Conservation (phyloP, 495 filamentous ascomycete species). For the Xylaria telfairii region DNA sequence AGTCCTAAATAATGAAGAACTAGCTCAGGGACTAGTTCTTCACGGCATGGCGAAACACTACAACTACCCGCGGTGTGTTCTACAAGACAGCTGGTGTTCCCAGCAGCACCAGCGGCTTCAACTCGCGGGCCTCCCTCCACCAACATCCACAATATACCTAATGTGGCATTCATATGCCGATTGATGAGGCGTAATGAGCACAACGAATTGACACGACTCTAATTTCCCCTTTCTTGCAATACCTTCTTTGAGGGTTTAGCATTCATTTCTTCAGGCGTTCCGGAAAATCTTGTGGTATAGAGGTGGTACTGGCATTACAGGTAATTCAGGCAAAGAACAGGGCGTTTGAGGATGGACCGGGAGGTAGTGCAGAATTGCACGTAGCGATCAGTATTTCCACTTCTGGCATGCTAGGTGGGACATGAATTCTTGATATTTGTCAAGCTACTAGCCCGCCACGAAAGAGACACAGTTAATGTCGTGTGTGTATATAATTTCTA, state of each 20-base stretch:
- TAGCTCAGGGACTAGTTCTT: background rate
- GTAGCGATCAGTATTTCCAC: constrained; percentile 29
- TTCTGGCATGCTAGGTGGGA: constrained; percentile 26
- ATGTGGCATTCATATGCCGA: constrained; percentile 20
- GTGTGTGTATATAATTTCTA: constrained; percentile 33
- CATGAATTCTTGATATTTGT: constrained; percentile 30
- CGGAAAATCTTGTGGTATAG: constrained; percentile 29
- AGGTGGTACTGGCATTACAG: constrained; percentile 28
- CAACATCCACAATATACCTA: constrained; percentile 18
- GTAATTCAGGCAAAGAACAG: constrained; percentile 31
- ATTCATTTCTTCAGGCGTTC: constrained; percentile 34
- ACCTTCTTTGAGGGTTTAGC: constrained; percentile 18
- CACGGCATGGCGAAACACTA: background rate
- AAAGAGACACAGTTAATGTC: constrained; percentile 20
- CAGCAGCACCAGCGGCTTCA: background rate
- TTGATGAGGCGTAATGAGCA: constrained; percentile 22
- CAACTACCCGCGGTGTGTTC: background rate
- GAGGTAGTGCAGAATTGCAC: constrained; percentile 26
- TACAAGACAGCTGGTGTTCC: background rate
- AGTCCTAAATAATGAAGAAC: background rate
- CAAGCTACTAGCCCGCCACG: constrained; percentile 12
- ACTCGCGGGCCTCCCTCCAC: background rate
- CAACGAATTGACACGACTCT: constrained; percentile 22
- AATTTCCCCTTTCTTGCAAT: constrained; percentile 25
- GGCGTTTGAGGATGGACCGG: constrained; percentile 33